phyloP scores from a whole-genome alignment of 2,329 filamentous ascomycete genomes.

The Aureobasidium melanogenum region DNA sequence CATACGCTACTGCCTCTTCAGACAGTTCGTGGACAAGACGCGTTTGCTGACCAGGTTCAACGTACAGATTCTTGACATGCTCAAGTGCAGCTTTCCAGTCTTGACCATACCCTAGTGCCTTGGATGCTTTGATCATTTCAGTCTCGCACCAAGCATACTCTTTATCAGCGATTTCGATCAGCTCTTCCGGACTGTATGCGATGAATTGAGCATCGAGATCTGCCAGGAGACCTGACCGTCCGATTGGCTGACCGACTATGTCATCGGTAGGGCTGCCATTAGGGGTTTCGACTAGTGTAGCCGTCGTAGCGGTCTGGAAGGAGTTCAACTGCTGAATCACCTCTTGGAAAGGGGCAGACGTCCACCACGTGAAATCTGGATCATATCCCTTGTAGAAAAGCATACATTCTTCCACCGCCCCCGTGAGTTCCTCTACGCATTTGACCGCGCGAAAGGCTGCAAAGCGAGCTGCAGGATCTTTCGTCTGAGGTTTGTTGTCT shows the following conservation, averaged over 20 bases:
- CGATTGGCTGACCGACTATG: constrained; percentile 51
- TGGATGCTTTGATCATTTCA: constrained; percentile 46
- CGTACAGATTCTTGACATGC: constrained; percentile 46
- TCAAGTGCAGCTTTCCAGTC: constrained; percentile 48
- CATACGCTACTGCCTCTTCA: constrained; percentile 44
- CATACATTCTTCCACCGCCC: constrained; percentile 39
- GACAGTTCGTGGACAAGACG: constrained; percentile 44
- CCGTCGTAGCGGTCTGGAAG: constrained; percentile 31
- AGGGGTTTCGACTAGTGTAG: constrained; percentile 36
- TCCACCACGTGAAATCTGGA: constrained; percentile 51
- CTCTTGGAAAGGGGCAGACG: constrained; percentile 35
- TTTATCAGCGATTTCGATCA: constrained; percentile 42
- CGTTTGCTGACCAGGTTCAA: constrained; percentile 46
- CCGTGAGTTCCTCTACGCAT: constrained; percentile 32
- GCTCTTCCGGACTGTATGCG: constrained; percentile 48
- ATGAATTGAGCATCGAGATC: constrained; percentile 51
- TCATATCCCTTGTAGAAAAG: constrained; percentile 48
- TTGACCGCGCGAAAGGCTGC: constrained; percentile 41
- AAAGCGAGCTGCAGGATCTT: constrained; percentile 29
- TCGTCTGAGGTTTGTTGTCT: not conserved
- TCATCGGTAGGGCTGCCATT: constrained; percentile 36
- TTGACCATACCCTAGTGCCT: constrained; percentile 38
- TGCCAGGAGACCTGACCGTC: constrained; percentile 40
- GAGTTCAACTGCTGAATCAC: constrained; percentile 29
- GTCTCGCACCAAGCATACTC: constrained; percentile 48